A percentile compares a stretch with the other conserved stretches of the same genome.
Evolutionary conservation across 192 early-diverging fungal genomes (phyloP).

Genomic region (Mortierella alpina): DNA sequence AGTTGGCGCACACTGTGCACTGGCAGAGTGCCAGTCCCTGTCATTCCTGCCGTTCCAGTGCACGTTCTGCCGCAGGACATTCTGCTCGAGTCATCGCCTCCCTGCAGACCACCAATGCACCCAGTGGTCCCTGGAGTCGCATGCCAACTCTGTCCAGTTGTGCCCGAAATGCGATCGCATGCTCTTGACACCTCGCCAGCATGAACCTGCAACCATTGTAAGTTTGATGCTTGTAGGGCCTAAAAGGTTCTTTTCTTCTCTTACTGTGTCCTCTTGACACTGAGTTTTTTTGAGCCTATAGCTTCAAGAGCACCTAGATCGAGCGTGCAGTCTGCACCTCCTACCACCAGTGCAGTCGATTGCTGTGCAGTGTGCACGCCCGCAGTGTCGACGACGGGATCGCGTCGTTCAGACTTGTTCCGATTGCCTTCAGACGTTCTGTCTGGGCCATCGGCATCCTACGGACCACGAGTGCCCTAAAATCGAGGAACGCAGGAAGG

Average conservation of each 20-base stretch:
- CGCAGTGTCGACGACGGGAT: conserved; percentile 13
- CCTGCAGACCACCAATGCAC: conserved; percentile 25
- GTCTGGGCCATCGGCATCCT: conserved; percentile 38
- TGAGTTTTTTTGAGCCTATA: neutral
- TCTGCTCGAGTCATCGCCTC: conserved; percentile 31
- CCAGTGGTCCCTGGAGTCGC: conserved; percentile 15
- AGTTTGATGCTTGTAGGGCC: neutral
- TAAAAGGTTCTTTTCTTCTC: neutral
- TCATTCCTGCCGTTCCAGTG: conserved; percentile 44
- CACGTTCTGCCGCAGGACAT: conserved; percentile 17
- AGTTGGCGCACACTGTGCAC: conserved; percentile 28
- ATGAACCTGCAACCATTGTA: conserved; percentile 20
- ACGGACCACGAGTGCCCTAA: conserved; percentile 24
- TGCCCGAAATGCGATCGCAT: conserved; percentile 26
- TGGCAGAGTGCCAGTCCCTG: conserved; percentile 23
- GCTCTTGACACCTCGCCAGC: conserved; percentile 17
- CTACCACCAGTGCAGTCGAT: conserved; percentile 35
- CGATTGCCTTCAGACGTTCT: conserved; percentile 20
- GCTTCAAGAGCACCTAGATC: conserved; percentile 26
- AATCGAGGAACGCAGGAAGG: neutral
- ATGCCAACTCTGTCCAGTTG: conserved; percentile 36
- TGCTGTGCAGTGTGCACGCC: conserved; percentile 18
- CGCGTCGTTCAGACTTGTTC: conserved; percentile 34
- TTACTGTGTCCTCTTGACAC: neutral
- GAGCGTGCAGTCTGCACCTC: conserved; percentile 21